Evolutionary conservation across 1,139 yeast genomes (phyloP).

Genomic region (Pneumocystis canis): DNA sequence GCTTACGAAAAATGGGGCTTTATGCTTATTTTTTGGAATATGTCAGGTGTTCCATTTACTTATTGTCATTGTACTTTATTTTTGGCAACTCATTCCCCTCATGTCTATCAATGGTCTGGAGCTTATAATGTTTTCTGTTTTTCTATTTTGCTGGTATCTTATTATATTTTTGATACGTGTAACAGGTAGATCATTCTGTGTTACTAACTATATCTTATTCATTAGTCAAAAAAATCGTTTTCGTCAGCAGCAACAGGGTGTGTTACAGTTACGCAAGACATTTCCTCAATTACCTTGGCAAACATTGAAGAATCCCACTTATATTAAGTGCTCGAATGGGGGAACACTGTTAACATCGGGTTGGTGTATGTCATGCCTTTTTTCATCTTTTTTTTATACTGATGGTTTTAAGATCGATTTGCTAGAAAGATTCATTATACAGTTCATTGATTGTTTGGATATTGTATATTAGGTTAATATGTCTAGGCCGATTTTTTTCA

Average conservation of each 20-base stretch:
- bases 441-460: slow-evolving; percentile 21
- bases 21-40: slow-evolving; percentile 96
- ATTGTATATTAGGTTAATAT: neutral
- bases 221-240: slow-evolving; percentile 81
- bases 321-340: slow-evolving; percentile 73
- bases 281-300: slow-evolving; percentile 89
- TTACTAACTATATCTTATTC: neutral
- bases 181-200: slow-evolving; percentile 26
- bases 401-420: slow-evolving; percentile 22
- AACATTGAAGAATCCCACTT: slow-evolving; percentile 65
- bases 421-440: slow-evolving; percentile 94
- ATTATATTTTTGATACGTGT: slow-evolving; percentile 87
- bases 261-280: slow-evolving; percentile 54
- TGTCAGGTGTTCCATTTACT: slow-evolving; percentile 97
- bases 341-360: slow-evolving; percentile 78
- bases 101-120: slow-evolving; percentile 60
- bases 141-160: slow-evolving; percentile 46
- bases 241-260: slow-evolving; percentile 78
- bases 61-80: slow-evolving; percentile 86
- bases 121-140: slow-evolving; percentile 44
- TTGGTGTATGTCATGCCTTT: slow-evolving; percentile 45
- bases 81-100: slow-evolving; percentile 68
- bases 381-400: neutral
- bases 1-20: slow-evolving; percentile 97
- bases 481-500: slow-evolving; percentile 56